These are phyloP conservation scores for Dioscorea alata DNA, from an alignment of 106 monocot species.

Conservation along the genomic window DNA sequence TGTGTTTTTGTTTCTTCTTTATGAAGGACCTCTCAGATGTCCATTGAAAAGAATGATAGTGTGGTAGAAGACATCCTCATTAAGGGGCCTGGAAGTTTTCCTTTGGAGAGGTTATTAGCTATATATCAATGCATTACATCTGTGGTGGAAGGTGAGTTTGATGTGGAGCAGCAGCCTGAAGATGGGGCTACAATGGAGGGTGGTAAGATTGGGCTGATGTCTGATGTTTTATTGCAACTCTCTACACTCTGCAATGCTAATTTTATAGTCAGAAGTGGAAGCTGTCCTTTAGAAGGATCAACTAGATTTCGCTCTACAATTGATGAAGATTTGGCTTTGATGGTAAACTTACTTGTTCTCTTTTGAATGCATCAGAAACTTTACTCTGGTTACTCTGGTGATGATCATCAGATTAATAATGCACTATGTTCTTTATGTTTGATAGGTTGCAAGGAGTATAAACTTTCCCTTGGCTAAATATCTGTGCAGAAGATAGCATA, in stretches of 20 bases:
- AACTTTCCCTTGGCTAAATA: constrained; percentile 85
- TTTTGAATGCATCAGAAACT: neutral
- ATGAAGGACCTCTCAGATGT: constrained; percentile 54
- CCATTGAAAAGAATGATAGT: constrained; percentile 49
- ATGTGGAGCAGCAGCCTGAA: constrained; percentile 17
- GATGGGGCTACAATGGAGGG: constrained; percentile 15
- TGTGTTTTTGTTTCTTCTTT: constrained; percentile 1
- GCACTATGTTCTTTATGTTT: neutral
- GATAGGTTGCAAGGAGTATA: constrained; percentile 81
- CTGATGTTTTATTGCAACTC: constrained; percentile 81
- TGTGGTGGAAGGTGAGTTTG: constrained; percentile 35
- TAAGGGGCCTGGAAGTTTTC: constrained; percentile 94
- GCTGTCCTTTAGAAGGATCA: constrained; percentile 83
- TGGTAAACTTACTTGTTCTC: constrained; percentile 30
- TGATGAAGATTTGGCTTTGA: constrained; percentile 78
- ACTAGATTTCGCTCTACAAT: constrained; percentile 69
- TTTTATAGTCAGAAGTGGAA: constrained; percentile 61
- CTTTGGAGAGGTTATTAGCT: constrained; percentile 83
- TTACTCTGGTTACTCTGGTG: neutral
- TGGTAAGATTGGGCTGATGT: constrained; percentile 42
- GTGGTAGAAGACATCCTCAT: constrained; percentile 61
- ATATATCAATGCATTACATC: constrained; percentile 94
- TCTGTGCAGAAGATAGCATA: constrained; percentile 58
- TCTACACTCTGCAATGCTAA: constrained; percentile 92
- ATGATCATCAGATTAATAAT: neutral